These are phyloP conservation scores for Hymenoscyphus linearis DNA, from an alignment of 2,329 filamentous ascomycete genomes.

Conservation along the genomic window DNA sequence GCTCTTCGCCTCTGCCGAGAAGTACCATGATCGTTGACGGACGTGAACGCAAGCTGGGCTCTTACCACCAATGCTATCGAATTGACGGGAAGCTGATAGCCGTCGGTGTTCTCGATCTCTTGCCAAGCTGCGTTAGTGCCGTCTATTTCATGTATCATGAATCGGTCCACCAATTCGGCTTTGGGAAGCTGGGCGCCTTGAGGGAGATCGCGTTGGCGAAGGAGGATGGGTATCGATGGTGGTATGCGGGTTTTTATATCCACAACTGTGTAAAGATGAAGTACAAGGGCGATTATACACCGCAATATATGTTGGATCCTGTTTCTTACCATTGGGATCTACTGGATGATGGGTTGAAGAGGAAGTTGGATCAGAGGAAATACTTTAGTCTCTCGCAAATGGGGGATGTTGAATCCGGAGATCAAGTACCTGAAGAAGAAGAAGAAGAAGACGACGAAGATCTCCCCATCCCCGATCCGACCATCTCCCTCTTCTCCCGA, in stretches of 20 bases:
- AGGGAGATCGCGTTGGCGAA: conserved; percentile 66
- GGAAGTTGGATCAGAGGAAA: conserved; percentile 32
- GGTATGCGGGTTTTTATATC: conserved; percentile 80
- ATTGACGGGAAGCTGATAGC: conserved; percentile 72
- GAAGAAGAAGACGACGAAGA: conserved; percentile 11
- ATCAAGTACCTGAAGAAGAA: neutral
- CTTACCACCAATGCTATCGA: conserved; percentile 77
- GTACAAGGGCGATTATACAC: conserved; percentile 76
- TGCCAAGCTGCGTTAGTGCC: conserved; percentile 71
- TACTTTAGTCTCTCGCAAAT: conserved; percentile 20
- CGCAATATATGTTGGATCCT: conserved; percentile 69
- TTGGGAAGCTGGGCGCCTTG: conserved; percentile 72
- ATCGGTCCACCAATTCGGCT: conserved; percentile 62
- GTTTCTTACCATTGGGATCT: conserved; percentile 58
- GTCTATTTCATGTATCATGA: conserved; percentile 82
- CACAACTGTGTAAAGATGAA: conserved; percentile 77
- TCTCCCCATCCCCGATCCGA: conserved; percentile 15
- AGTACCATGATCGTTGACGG: conserved; percentile 45
- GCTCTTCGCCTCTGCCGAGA: conserved; percentile 56
- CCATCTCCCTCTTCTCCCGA: conserved; percentile 49
- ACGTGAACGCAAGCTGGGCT: conserved; percentile 55
- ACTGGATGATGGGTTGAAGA: conserved; percentile 49
- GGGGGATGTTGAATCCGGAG: neutral
- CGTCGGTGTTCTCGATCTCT: conserved; percentile 69
- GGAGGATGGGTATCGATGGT: conserved; percentile 69